Conservation (phyloP, 2,329 filamentous ascomycete species). For the Alternaria gaisen region DNA sequence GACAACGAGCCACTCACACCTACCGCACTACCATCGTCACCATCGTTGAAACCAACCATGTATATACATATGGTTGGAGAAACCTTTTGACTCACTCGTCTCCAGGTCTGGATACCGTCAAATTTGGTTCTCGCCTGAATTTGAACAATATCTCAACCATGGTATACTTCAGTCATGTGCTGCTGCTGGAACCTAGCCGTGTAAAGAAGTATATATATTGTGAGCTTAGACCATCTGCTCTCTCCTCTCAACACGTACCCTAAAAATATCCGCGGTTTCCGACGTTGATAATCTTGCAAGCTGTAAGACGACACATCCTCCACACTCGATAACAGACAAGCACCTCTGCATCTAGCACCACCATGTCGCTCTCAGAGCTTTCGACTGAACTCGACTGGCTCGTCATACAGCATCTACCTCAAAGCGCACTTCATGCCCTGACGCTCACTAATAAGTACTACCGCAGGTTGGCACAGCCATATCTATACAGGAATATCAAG, state of each 20-base stretch:
- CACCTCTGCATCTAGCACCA: not conserved
- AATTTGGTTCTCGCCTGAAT: not conserved
- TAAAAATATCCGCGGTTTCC: not conserved
- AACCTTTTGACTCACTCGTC: too few species aligned
- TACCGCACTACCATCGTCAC: too few species aligned
- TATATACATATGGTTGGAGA: too few species aligned
- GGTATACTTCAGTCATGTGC: not conserved
- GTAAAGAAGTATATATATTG: not conserved
- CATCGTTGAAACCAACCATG: too few species aligned
- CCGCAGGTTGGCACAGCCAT: not conserved
- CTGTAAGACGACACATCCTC: not conserved
- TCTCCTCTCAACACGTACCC: not conserved
- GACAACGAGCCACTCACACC: too few species aligned
- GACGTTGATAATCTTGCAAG: not conserved
- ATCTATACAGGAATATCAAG: not conserved
- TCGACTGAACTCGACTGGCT: not conserved
- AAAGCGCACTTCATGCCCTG: not conserved
- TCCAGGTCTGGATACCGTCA: not conserved
- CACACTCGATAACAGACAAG: not conserved
- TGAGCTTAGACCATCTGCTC: not conserved
- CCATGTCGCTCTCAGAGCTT: not conserved
- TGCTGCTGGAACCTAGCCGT: not conserved
- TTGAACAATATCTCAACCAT: not conserved
- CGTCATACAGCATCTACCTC: not conserved
- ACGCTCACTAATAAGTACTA: not conserved